phyloP scores from a whole-genome alignment of 164 flowering plant species.

The Berberis thunbergii region DNA sequence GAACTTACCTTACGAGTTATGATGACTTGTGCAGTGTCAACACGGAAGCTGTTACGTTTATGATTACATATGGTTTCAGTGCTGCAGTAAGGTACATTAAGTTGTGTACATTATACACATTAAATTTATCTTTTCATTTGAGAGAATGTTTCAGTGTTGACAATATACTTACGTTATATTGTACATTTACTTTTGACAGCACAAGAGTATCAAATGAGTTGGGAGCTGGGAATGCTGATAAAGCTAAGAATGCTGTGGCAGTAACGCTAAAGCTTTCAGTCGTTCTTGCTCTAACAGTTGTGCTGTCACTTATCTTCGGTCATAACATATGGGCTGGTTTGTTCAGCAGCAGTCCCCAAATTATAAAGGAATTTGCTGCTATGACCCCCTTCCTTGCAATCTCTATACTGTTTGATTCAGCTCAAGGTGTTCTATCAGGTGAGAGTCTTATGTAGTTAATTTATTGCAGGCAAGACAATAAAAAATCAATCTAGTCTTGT shows the following conservation, averaged over 20 bases:
- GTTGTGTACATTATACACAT: neutral
- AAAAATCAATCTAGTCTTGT: too few relatives aligned
- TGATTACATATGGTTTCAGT: conserved; percentile 71
- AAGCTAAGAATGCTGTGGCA: conserved; percentile 61
- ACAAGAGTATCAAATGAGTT: conserved; percentile 89
- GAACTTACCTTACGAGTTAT: neutral
- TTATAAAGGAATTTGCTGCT: conserved; percentile 38
- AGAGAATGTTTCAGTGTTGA: neutral
- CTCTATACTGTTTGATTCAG: conserved; percentile 55
- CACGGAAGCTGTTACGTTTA: conserved; percentile 69
- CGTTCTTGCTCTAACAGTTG: conserved; percentile 38
- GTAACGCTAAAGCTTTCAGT: conserved; percentile 64
- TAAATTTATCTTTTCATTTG: neutral
- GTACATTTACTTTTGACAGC: conserved; percentile 28
- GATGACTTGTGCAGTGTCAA: conserved; percentile 43
- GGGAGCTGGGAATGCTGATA: conserved; percentile 53
- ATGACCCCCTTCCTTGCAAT: conserved; percentile 58
- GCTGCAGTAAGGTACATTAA: conserved; percentile 77
- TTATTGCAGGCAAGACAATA: too few relatives aligned
- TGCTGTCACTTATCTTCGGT: conserved; percentile 40
- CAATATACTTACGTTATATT: neutral
- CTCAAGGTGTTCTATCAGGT: conserved; percentile 83
- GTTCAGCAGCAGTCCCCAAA: conserved; percentile 44
- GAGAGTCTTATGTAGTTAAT: neutral
- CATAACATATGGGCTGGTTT: conserved; percentile 67